Conservation (phyloP, 768 basidiomycete genomes). For the Lactifluus pinguis region DNA sequence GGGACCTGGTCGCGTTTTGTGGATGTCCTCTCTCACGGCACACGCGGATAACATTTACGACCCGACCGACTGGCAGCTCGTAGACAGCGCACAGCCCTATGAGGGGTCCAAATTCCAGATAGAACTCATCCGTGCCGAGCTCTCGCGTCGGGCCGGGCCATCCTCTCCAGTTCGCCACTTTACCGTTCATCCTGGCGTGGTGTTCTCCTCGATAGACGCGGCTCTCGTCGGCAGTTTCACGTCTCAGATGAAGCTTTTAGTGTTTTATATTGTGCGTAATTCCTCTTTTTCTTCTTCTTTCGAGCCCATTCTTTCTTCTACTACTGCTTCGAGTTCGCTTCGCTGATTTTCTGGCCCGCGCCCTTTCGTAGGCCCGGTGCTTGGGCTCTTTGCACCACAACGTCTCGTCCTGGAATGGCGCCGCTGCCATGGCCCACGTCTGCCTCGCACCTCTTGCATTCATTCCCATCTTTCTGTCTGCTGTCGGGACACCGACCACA, state of each 20-base stretch:
- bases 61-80: conserved; percentile 63
- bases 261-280: conserved; percentile 57
- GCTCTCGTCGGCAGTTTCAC: conserved; percentile 38
- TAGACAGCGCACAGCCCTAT: conserved; percentile 53
- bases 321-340: neutral
- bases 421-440: conserved; percentile 59
- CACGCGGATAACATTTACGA: conserved; percentile 41
- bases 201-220: conserved; percentile 49
- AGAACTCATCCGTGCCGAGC: conserved; percentile 49
- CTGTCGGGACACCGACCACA: neutral
- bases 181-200: conserved; percentile 61
- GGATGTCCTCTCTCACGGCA: conserved; percentile 71
- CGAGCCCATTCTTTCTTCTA: neutral
- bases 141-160: conserved; percentile 38
- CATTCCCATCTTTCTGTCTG: conserved; percentile 31
- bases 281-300: neutral
- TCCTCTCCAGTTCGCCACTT: conserved; percentile 42
- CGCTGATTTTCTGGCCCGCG: neutral
- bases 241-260: conserved; percentile 39
- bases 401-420: conserved; percentile 53
- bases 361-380: conserved; percentile 47
- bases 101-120: conserved; percentile 69
- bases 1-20: conserved; percentile 53
- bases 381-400: conserved; percentile 61
- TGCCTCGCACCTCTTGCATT: conserved; percentile 47